Evolutionary conservation across 352 stramenopile genomes (phyloP), one percentile per base, ranked within the genome.

Genomic region (Phytophthora sp.): DNA sequence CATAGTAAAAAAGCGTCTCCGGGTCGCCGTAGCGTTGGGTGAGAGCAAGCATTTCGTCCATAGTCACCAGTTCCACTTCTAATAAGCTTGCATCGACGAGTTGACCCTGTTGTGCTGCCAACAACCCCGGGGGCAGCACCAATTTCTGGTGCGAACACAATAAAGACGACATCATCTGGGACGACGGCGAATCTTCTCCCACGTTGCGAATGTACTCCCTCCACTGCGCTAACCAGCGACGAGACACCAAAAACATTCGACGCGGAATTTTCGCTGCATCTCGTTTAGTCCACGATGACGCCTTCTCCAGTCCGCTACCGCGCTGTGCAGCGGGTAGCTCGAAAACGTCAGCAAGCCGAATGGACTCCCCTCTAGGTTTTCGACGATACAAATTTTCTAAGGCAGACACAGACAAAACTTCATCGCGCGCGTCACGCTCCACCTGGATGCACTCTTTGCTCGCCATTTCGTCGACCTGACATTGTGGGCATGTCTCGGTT

Each of bases 121-220:
- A 53, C 1, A 92, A 35, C 8, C 59, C 69, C 11, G 83, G 80
- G 2, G 84, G 79, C 0, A 91, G 41, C 23, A 91, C 42, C 16
- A 93, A 61, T 57, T 81, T 86, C 12, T 73, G 66, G 26, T 95
- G 84, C 11, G 60, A 31, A 41, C 86, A 95, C 26, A 78, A 56
- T 4, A 91, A 58, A 7, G 63, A 49, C 4, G 71, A 73, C 8
- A 63, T 66, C 0, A 60, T 69, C 12, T 93, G 58, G 18, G 61
- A 41, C 0, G 69, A 42, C 8, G 84, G 84, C 7, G 39, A 46
- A 11, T 72, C 47, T 39, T 77, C 51, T 18, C 89, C 71, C n/a
- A 93, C 73, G 49, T 93, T 76, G 16, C 81, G 82, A 66, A 95
- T 91, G 47, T 93, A 91, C 27, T 78, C 67, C 31, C 84, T 79